Percentiles rank a stretch among this genome's conserved stretches.
phyloP scores from a whole-genome alignment of 768 basidiomycete genomes.

The Suillus paluster region DNA sequence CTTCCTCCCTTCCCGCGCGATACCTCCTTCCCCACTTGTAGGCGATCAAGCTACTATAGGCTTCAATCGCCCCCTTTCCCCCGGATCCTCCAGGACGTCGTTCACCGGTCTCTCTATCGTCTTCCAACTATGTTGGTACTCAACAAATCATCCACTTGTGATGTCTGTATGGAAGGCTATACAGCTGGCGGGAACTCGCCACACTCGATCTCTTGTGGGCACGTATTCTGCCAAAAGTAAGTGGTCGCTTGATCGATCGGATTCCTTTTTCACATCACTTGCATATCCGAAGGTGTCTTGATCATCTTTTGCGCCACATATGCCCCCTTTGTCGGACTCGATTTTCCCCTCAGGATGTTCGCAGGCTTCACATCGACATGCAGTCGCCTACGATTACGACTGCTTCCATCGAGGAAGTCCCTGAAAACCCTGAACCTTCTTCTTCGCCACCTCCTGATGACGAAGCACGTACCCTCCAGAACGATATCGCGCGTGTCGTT shows the following conservation, averaged over 20 bases:
- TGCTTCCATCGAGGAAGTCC: conserved; percentile 14
- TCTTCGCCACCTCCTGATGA: conserved; percentile 35
- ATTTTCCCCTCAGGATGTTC: conserved; percentile 50
- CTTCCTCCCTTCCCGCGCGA: conserved; percentile 15
- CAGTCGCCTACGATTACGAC: conserved; percentile 38
- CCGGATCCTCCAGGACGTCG: conserved; percentile 4
- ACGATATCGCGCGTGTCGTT: conserved; percentile 56
- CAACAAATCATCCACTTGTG: conserved; percentile 68
- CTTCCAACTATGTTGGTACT: conserved; percentile 66
- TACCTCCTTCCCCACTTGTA: neutral
- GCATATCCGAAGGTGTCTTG: conserved; percentile 53
- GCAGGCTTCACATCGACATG: conserved; percentile 63
- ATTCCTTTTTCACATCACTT: conserved; percentile 11
- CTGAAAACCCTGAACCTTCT: conserved; percentile 24
- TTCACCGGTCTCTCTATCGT: neutral
- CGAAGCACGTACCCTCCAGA: conserved; percentile 56
- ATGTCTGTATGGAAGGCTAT: conserved; percentile 75
- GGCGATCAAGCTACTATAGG: neutral
- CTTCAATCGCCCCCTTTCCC: conserved; percentile 16
- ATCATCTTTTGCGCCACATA: conserved; percentile 47
- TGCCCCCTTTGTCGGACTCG: conserved; percentile 70
- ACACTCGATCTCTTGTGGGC: conserved; percentile 71
- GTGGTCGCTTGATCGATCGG: conserved; percentile 26
- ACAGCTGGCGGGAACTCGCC: conserved; percentile 56
- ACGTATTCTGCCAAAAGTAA: conserved; percentile 63